phyloP scores from a whole-genome alignment of 2,329 filamentous ascomycete genomes.

The Neophaeococcomyces aloes region DNA sequence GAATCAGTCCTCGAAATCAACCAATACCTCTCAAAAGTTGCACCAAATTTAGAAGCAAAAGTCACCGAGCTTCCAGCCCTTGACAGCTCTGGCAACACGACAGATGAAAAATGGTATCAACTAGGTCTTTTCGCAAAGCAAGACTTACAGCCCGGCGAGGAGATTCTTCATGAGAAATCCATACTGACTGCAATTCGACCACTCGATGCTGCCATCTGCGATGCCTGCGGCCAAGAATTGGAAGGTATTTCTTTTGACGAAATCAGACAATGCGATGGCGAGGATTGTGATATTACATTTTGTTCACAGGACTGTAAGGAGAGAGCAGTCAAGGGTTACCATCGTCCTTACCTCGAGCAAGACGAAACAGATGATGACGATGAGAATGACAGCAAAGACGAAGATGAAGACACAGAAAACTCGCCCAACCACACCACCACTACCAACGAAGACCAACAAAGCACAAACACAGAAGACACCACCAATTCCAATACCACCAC shows the following conservation, averaged over 20 bases:
- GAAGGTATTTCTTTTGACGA: constrained; percentile 42
- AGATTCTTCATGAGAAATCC: constrained; percentile 70
- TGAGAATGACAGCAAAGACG: constrained; percentile 11
- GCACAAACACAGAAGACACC: not conserved
- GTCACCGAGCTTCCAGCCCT: constrained; percentile 67
- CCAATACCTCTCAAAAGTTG: constrained; percentile 47
- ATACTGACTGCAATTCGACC: constrained; percentile 82
- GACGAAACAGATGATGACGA: constrained; percentile 16
- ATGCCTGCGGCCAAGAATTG: constrained; percentile 76
- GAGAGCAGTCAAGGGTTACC: constrained; percentile 46
- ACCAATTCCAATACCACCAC: constrained; percentile 1
- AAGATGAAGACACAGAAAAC: not conserved
- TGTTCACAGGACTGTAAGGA: constrained; percentile 48
- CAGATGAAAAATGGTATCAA: constrained; percentile 39
- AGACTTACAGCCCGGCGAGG: constrained; percentile 65
- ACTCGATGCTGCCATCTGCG: constrained; percentile 75
- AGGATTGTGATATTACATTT: constrained; percentile 50
- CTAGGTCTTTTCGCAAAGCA: constrained; percentile 82
- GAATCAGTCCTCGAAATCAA: constrained; percentile 60
- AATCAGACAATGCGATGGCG: constrained; percentile 20
- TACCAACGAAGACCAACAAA: not conserved
- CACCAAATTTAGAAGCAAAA: constrained; percentile 71
- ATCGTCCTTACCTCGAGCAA: constrained; percentile 24
- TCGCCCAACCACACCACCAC: too few relatives aligned
- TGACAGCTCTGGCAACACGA: constrained; percentile 29